A percentile compares a stretch with the other conserved stretches of the same genome.
These are phyloP conservation scores for Pseudonitzschia pungens DNA, from an alignment of 108 stramenopile species.

Conservation along the genomic window DNA sequence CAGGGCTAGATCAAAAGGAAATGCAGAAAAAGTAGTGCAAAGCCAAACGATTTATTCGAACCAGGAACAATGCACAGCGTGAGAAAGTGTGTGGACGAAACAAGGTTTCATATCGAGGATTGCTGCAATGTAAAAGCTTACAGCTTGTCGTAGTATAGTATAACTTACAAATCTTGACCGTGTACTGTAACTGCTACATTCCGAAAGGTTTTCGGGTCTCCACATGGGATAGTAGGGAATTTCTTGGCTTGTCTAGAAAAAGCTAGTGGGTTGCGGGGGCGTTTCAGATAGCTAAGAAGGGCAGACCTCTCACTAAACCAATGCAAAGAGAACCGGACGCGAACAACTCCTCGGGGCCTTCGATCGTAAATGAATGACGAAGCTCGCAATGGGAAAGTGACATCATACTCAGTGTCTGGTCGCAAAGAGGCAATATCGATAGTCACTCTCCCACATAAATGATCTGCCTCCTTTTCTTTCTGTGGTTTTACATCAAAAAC, in stretches of 20 bases:
- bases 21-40: not conserved
- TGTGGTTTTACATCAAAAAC: slow-evolving; percentile 52
- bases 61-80: too few species aligned
- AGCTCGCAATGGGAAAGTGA: slow-evolving; percentile 55
- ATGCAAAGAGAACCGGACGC: slow-evolving; percentile 60
- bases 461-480: slow-evolving; percentile 54
- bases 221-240: slow-evolving; percentile 53
- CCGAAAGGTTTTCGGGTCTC: slow-evolving; percentile 60
- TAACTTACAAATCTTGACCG: slow-evolving; percentile 43
- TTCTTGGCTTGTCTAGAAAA: slow-evolving; percentile 44
- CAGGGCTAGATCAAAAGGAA: slow-evolving; percentile 18
- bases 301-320: slow-evolving; percentile 54
- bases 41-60: not conserved
- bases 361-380: slow-evolving; percentile 61
- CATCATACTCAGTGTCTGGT: slow-evolving; percentile 61
- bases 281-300: slow-evolving; percentile 55
- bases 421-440: slow-evolving; percentile 54
- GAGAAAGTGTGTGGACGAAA: too few species aligned
- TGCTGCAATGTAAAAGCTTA: too few species aligned
- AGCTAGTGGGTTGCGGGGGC: slow-evolving; percentile 36
- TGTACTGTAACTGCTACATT: slow-evolving; percentile 61
- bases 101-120: too few species aligned
- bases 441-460: slow-evolving; percentile 52
- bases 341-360: slow-evolving; percentile 55
- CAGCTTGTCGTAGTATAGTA: not conserved